phyloP scores from a whole-genome alignment of 352 stramenopile genomes.

The Pythium brassicae region DNA sequence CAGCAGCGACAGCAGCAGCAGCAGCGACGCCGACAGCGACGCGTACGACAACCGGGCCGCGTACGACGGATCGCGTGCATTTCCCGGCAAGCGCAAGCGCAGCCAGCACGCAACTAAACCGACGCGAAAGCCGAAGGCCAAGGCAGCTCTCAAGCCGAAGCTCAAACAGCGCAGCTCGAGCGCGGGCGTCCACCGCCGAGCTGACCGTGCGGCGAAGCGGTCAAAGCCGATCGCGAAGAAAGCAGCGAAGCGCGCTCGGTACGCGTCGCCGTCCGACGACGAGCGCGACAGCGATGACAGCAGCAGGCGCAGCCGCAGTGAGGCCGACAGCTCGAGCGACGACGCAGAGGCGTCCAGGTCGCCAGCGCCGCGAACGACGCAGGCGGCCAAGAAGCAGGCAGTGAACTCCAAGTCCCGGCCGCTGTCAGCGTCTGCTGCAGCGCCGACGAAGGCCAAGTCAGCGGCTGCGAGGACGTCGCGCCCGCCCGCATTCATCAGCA shows the following conservation, averaged over 20 bases:
- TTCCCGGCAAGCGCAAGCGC: constrained; percentile 13
- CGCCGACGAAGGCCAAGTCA: background rate
- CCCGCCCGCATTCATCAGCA: constrained; percentile 1
- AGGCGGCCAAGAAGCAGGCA: constrained; percentile 1
- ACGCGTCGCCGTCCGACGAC: background rate
- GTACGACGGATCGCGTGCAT: constrained; percentile 5
- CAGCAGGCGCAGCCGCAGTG: background rate
- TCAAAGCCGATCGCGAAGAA: background rate
- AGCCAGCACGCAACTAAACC: too few relatives aligned
- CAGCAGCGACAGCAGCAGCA: constrained; percentile 1
- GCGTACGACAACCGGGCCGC: constrained; percentile 5
- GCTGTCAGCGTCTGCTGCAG: background rate
- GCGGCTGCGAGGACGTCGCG: background rate
- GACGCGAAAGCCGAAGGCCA: too few relatives aligned
- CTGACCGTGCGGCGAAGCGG: background rate
- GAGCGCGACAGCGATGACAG: background rate
- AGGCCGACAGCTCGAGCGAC: background rate
- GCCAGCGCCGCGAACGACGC: background rate
- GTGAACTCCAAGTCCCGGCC: background rate
- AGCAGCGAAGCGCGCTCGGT: background rate
- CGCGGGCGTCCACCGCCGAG: too few relatives aligned
- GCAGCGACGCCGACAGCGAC: constrained; percentile 2
- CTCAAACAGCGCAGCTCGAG: background rate
- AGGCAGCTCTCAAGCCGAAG: background rate
- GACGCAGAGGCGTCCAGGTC: background rate